Evolutionary conservation across 805 yeast genomes (phyloP).

Genomic region (Zygosaccharomyces pseudorouxii): DNA sequence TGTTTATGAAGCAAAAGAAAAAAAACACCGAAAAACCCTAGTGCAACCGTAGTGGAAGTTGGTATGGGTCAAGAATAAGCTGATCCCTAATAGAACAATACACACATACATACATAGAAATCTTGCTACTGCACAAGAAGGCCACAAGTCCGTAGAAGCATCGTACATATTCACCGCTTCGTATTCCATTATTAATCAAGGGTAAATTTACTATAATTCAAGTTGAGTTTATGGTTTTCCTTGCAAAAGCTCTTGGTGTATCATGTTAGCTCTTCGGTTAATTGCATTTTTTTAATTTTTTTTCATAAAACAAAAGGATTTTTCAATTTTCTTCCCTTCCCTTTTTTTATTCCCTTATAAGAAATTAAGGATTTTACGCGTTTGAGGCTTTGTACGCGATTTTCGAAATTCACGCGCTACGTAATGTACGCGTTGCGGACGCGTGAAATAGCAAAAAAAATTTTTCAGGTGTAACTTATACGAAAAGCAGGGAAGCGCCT

Average conservation of each 20-base stretch:
- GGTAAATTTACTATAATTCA: neutral
- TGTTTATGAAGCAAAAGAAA: neutral
- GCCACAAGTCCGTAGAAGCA: neutral
- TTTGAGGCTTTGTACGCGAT: neutral
- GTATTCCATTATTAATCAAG: neutral
- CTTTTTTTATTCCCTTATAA: neutral
- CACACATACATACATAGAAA: no score
- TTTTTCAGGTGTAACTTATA: neutral
- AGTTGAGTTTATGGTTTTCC: neutral
- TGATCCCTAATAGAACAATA: neutral
- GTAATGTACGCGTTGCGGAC: neutral
- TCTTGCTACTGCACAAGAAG: neutral
- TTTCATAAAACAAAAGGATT: neutral
- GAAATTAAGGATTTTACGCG: neutral
- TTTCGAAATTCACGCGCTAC: neutral
- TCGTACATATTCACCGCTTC: no score
- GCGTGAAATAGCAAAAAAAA: neutral
- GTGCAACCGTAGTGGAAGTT: neutral
- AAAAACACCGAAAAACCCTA: neutral
- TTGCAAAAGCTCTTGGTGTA: neutral
- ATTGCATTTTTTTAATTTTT: neutral
- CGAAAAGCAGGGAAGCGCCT: neutral
- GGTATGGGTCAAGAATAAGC: neutral
- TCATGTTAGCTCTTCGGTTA: neutral
- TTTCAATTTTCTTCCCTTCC: neutral